Percentiles rank a stretch among this genome's conserved stretches.
These are phyloP conservation scores for Lactarius psammicola DNA, from an alignment of 768 basidiomycete genomes.

Conservation along the genomic window DNA sequence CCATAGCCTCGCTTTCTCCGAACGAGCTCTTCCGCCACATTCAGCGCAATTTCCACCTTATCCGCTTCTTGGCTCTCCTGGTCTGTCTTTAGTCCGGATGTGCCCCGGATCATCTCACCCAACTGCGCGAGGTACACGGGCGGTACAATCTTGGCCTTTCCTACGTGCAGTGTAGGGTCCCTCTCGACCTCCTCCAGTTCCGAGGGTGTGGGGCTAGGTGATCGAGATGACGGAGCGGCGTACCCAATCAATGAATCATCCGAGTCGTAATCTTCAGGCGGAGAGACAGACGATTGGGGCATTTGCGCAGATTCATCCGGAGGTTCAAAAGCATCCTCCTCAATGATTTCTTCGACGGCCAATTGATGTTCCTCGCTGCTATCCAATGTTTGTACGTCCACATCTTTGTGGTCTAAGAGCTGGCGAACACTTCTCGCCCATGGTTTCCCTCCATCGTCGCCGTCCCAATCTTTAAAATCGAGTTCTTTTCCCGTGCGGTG, in stretches of 20 bases:
- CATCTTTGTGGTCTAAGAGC: constrained; percentile 51
- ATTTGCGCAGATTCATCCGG: not conserved
- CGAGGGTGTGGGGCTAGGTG: constrained; percentile 75
- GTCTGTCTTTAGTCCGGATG: constrained; percentile 47
- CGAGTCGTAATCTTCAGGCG: constrained; percentile 57
- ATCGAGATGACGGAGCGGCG: constrained; percentile 59
- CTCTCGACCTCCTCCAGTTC: constrained; percentile 81
- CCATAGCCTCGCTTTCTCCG: constrained; percentile 83
- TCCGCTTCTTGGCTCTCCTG: constrained; percentile 69
- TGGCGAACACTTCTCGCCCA: constrained; percentile 65
- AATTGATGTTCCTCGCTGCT: constrained; percentile 15
- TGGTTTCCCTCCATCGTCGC: constrained; percentile 57
- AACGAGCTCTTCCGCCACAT: constrained; percentile 78
- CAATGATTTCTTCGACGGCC: not conserved
- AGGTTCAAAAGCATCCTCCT: constrained; percentile 6
- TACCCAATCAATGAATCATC: constrained; percentile 83
- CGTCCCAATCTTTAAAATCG: constrained; percentile 84
- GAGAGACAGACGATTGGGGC: not conserved
- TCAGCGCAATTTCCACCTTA: constrained; percentile 75
- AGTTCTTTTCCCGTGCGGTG: constrained; percentile 60
- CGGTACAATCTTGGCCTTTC: constrained; percentile 63
- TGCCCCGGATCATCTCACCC: constrained; percentile 67
- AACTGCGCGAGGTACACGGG: constrained; percentile 93
- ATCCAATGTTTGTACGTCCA: constrained; percentile 41
- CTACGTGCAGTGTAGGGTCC: constrained; percentile 78